Conservation (phyloP, 2,329 filamentous ascomycete species). For the Westerdykella ornata region DNA sequence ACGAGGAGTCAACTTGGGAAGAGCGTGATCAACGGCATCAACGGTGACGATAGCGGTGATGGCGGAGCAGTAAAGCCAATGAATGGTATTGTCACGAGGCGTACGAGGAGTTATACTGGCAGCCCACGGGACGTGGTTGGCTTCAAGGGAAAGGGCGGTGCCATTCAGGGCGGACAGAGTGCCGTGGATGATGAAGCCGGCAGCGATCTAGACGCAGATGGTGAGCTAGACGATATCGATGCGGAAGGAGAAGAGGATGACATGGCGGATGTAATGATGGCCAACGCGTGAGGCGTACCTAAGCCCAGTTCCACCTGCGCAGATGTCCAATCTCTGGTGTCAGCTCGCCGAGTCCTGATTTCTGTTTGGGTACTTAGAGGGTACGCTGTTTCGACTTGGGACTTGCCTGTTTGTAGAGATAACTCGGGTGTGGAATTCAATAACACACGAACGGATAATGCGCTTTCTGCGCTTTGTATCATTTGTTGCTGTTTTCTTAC, state of each 20-base stretch:
- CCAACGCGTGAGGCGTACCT: conserved; percentile 9
- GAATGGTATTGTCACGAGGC: conserved; percentile 14
- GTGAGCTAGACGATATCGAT: conserved; percentile 16
- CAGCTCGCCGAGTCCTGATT: no score
- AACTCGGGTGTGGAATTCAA: background rate
- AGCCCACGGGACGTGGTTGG: conserved; percentile 20
- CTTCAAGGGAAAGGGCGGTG: conserved; percentile 24
- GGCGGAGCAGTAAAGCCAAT: conserved; percentile 26
- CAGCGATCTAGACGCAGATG: conserved; percentile 24
- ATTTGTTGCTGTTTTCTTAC: no score
- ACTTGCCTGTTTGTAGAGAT: background rate
- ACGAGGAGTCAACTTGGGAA: conserved; percentile 42
- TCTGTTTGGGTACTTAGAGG: no score
- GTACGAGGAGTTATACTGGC: conserved; percentile 24
- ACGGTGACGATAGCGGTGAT: conserved; percentile 23
- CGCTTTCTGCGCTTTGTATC: no score
- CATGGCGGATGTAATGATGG: conserved; percentile 21
- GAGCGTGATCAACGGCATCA: conserved; percentile 32
- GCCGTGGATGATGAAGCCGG: conserved; percentile 25
- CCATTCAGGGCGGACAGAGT: conserved; percentile 28
- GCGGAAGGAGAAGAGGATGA: conserved; percentile 20
- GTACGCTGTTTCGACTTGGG: no score
- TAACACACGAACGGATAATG: no score
- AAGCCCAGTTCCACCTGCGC: no score
- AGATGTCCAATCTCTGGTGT: no score